These are phyloP conservation scores for Cyathus striatus DNA, from an alignment of 768 basidiomycete genomes.

Conservation along the genomic window DNA sequence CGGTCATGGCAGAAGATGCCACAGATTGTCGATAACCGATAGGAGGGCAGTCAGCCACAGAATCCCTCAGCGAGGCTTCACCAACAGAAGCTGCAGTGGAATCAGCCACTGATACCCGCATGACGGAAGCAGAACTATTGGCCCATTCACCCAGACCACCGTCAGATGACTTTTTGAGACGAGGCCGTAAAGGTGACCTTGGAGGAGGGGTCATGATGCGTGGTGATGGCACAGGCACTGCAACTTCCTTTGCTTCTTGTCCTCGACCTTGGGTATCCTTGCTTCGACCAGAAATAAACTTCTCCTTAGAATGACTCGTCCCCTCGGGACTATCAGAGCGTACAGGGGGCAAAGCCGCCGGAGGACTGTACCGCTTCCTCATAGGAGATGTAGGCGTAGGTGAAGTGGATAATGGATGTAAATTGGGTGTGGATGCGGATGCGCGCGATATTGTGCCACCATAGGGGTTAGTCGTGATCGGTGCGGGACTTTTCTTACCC, in stretches of 20 bases:
- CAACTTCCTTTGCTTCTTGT: too few species aligned
- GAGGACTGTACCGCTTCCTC: conserved; percentile 47
- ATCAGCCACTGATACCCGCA: conserved; percentile 25
- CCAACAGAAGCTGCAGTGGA: conserved; percentile 27
- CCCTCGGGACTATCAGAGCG: conserved; percentile 56
- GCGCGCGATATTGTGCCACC: conserved; percentile 35
- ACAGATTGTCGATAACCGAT: conserved; percentile 62
- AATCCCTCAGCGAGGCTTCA: conserved; percentile 31
- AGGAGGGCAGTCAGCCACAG: conserved; percentile 21
- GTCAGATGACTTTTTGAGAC: conserved; percentile 20
- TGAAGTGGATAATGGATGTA: conserved; percentile 31
- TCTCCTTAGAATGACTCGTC: conserved; percentile 2
- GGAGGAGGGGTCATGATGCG: conserved; percentile 32
- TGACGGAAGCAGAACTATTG: conserved; percentile 19
- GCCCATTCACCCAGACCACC: conserved; percentile 26
- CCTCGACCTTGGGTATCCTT: neutral
- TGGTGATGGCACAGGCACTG: conserved; percentile 31
- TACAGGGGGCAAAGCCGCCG: conserved; percentile 43
- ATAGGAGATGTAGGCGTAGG: conserved; percentile 29
- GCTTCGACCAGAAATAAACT: too few species aligned
- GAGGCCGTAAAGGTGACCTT: conserved; percentile 49
- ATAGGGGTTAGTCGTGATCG: too few species aligned
- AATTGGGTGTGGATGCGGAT: conserved; percentile 61
- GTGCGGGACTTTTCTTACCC: too few species aligned
- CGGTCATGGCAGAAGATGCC: conserved; percentile 57